Base-by-base conservation (phyloP, 768 basidiomycete genomes). In the Psilocybe cyanescens region DNA sequence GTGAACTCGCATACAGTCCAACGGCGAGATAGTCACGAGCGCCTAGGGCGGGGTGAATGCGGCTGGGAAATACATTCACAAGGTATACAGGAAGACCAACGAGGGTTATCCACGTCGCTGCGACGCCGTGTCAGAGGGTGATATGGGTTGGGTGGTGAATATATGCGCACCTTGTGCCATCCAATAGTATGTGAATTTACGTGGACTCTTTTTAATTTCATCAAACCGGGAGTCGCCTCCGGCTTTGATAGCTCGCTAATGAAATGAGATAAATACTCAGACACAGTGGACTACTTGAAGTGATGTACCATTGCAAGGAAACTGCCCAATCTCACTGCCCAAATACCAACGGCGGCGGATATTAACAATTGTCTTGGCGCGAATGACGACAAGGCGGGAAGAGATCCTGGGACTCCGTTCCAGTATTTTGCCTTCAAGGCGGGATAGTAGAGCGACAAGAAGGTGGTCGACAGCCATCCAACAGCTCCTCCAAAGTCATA, bases 81-180 rank as follows among this genome's bases (percentile, higher is more conserved):
- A 90, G 70, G 65, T 86, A 91, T 8, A 91, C 84, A 3, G 90
- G 90, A 11, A 92, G 78, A 16, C 89, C 88, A 52, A 90, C 86
- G 8, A 88, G 65, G 24, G 85, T 74, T 44, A 91, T 82, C 90
- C 90, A 91, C 2, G 84, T 84, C 0, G 87, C 86, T 84, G 62
- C 11, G 56, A 44, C 24, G 33, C 24, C 1, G 33, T 11, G 12
- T 49, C 14, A 45, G 30, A 28, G 12, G 47, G 24, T 24, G 24
- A 7, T 49, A 11, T 57, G 44, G 8, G 28, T 28, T 24, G 4
- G 35, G 29, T 14, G 31, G 41, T 17, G 45, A 12, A 52, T 50
- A 31, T 51, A 45, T 58, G 50, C 61, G 50, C 64, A 83, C 85
- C 84, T 78, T 86, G 86, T 3, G 79, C 82, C 58, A 87, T 76